These are phyloP conservation scores for Parietaria judaica DNA, from an alignment of 306 rosid genomes.

Conservation along the genomic window DNA sequence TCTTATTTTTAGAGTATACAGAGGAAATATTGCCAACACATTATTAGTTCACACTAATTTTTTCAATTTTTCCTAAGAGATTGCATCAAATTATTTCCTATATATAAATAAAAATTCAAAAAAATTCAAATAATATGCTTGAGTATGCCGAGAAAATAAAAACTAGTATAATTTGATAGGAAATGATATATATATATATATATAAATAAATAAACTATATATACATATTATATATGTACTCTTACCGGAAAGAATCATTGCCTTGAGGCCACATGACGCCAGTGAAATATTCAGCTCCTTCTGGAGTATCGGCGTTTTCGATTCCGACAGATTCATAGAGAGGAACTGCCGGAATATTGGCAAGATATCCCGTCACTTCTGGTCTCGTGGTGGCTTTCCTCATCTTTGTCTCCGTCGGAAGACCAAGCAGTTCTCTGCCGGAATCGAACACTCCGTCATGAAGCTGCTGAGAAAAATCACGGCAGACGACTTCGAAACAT, in stretches of 20 bases:
- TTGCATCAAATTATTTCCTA: too few relatives aligned
- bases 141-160: too few relatives aligned
- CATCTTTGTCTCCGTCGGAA: constrained; percentile 37
- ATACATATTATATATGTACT: neutral
- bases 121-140: too few relatives aligned
- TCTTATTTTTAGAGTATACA: too few relatives aligned
- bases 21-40: too few relatives aligned
- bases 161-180: neutral
- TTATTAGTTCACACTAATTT: too few relatives aligned
- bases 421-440: constrained; percentile 35
- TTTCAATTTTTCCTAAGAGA: too few relatives aligned
- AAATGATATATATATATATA: neutral
- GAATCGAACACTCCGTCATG: constrained; percentile 34
- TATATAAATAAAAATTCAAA: too few relatives aligned
- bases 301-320: constrained; percentile 20
- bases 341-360: constrained; percentile 22
- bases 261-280: constrained; percentile 34
- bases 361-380: constrained; percentile 18
- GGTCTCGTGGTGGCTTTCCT: constrained; percentile 34
- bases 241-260: constrained; percentile 21
- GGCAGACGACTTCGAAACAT: constrained; percentile 35
- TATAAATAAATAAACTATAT: neutral
- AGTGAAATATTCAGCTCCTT: constrained; percentile 21
- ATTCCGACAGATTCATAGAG: constrained; percentile 35
- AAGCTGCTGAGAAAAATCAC: constrained; percentile 34